Percentiles rank a stretch among this genome's conserved stretches.
Evolutionary conservation across 176 grass and related monocot species (phyloP).

Genomic region (Avena eriantha): DNA sequence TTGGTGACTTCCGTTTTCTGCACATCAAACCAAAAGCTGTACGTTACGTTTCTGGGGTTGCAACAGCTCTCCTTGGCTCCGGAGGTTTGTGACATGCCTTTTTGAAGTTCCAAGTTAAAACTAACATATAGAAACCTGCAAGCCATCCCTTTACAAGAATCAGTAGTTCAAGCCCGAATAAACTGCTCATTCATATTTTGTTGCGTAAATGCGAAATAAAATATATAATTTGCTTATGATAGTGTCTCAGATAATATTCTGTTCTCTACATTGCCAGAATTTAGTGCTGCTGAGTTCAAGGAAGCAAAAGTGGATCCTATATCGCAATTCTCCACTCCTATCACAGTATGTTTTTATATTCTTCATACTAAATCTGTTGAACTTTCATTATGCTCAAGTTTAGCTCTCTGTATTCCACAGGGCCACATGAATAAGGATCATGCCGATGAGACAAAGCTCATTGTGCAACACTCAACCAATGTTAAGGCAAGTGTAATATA

Average conservation of each 20-base stretch:
- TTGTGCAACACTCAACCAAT: slow-evolving; percentile 79
- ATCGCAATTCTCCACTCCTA: slow-evolving; percentile 86
- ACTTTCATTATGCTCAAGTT: slow-evolving; percentile 34
- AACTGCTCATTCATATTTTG: slow-evolving; percentile 31
- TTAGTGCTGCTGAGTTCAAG: slow-evolving; percentile 75
- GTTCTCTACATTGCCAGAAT: slow-evolving; percentile 58
- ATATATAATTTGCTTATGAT: not conserved
- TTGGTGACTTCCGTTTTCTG: slow-evolving; percentile 90
- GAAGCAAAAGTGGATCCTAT: slow-evolving; percentile 85
- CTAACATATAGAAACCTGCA: not conserved
- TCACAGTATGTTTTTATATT: slow-evolving; percentile 59
- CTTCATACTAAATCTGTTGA: not conserved
- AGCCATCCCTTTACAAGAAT: not conserved
- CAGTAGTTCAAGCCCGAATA: not conserved
- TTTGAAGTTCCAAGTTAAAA: slow-evolving; percentile 23
- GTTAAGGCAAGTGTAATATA: slow-evolving; percentile 65
- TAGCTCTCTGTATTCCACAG: slow-evolving; percentile 47
- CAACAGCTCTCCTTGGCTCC: slow-evolving; percentile 89
- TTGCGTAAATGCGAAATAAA: too few relatives aligned
- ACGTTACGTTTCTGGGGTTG: slow-evolving; percentile 84
- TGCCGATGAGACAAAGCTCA: slow-evolving; percentile 88
- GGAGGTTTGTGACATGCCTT: slow-evolving; percentile 57
- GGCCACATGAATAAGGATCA: slow-evolving; percentile 99
- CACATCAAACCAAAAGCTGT: slow-evolving; percentile 85
- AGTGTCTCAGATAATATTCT: slow-evolving; percentile 15